Percentiles rank a stretch among this genome's conserved stretches.
These are phyloP conservation scores for Pichia insulana DNA, from an alignment of 805 yeast species.

Conservation along the genomic window DNA sequence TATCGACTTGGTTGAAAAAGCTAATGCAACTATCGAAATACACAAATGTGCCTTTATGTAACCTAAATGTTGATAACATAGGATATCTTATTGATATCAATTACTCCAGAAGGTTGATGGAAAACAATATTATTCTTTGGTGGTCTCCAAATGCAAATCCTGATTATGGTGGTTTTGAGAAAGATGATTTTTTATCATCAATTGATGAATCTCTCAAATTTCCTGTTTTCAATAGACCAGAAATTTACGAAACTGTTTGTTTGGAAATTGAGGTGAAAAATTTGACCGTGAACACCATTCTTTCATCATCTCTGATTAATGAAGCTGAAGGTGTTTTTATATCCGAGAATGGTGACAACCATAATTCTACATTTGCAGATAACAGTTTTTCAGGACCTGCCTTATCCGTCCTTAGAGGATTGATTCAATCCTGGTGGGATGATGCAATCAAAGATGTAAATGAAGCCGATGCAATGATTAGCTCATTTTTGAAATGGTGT, in stretches of 20 bases:
- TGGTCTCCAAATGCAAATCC: slow-evolving; percentile 81
- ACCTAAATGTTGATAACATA: slow-evolving; percentile 67
- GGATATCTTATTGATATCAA: slow-evolving; percentile 76
- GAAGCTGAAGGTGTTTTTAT: slow-evolving; percentile 83
- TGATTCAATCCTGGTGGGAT: slow-evolving; percentile 93
- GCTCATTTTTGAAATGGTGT: slow-evolving; percentile 79
- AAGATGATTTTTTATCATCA: slow-evolving; percentile 38
- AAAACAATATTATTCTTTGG: slow-evolving; percentile 74
- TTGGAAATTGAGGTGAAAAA: slow-evolving; percentile 75
- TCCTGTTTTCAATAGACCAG: slow-evolving; percentile 69
- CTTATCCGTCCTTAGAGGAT: slow-evolving; percentile 53
- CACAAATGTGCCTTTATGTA: slow-evolving; percentile 80
- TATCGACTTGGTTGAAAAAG: slow-evolving; percentile 66
- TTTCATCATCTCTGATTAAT: slow-evolving; percentile 74
- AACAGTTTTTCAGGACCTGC: slow-evolving; percentile 79
- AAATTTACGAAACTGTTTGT: slow-evolving; percentile 67
- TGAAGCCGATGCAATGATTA: slow-evolving; percentile 78
- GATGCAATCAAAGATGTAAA: slow-evolving; percentile 54
- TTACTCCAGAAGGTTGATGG: slow-evolving; percentile 68
- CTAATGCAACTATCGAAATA: slow-evolving; percentile 58
- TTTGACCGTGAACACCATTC: slow-evolving; percentile 74
- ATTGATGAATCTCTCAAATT: slow-evolving; percentile 52
- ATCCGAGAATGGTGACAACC: slow-evolving; percentile 36
- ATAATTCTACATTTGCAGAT: slow-evolving; percentile 48
- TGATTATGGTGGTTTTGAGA: slow-evolving; percentile 77